Conservation (phyloP, 768 basidiomycete species). For the Lanmaoa rubissima region DNA sequence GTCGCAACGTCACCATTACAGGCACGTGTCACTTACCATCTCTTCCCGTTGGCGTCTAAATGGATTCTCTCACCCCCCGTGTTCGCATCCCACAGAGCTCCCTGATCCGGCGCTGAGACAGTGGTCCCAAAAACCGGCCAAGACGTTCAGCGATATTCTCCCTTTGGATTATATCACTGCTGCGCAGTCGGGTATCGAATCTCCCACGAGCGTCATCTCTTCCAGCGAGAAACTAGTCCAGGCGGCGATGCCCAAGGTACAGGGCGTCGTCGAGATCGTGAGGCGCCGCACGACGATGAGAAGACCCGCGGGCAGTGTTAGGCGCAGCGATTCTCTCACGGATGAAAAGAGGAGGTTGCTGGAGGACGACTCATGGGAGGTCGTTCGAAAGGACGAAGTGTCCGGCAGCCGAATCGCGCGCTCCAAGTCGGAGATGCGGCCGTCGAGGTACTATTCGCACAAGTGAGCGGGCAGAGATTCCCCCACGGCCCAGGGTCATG, state of each 20-base stretch:
- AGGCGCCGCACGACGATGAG: constrained; percentile 20
- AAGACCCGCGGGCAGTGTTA: background rate
- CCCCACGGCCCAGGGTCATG: background rate
- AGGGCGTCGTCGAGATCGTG: constrained; percentile 34
- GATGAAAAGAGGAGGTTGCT: constrained; percentile 24
- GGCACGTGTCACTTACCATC: constrained; percentile 7
- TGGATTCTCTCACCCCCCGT: background rate
- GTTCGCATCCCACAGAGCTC: constrained; percentile 14
- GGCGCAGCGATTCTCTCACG: constrained; percentile 9
- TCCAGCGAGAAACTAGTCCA: constrained; percentile 34
- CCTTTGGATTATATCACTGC: constrained; percentile 46
- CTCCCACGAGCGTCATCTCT: constrained; percentile 5
- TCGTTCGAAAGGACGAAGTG: constrained; percentile 12
- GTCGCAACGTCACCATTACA: constrained; percentile 27
- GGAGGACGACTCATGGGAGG: constrained; percentile 18
- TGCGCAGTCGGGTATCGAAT: constrained; percentile 20
- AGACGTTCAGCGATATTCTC: constrained; percentile 49
- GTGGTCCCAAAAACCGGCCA: constrained; percentile 22
- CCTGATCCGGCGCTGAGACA: constrained; percentile 26
- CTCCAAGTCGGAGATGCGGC: constrained; percentile 28
- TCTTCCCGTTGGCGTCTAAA: too few relatives aligned
- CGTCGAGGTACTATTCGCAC: constrained; percentile 16
- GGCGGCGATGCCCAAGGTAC: constrained; percentile 41
- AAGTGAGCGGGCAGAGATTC: constrained; percentile 4
- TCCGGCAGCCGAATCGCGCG: constrained; percentile 11